These are phyloP conservation scores for Nephelium lappaceum DNA, from an alignment of 345 rosid genomes.

Conservation along the genomic window DNA sequence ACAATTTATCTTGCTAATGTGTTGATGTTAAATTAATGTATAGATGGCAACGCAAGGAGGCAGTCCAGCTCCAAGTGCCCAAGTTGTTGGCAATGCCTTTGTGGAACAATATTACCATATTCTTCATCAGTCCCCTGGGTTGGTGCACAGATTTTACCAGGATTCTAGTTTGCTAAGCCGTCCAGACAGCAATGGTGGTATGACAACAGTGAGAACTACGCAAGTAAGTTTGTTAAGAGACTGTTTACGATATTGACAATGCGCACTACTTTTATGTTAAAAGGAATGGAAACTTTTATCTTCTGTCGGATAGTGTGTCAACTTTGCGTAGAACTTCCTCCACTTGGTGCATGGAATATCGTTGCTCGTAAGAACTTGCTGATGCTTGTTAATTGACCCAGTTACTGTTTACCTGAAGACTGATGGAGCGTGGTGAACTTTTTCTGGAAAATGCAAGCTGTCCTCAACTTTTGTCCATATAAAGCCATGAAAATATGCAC, in stretches of 20 bases:
- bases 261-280: neutral
- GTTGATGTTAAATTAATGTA: neutral
- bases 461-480: neutral
- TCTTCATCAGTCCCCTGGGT: constrained; percentile 59
- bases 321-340: neutral
- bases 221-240: constrained; percentile 41
- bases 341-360: neutral
- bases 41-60: constrained; percentile 70
- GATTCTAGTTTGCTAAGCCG: constrained; percentile 67
- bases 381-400: neutral
- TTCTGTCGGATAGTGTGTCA: neutral
- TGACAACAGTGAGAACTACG: constrained; percentile 63
- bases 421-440: neutral
- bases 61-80: constrained; percentile 46
- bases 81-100: constrained; percentile 68
- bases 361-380: neutral
- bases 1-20: neutral
- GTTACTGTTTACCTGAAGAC: neutral
- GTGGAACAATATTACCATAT: constrained; percentile 72
- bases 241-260: neutral
- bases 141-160: constrained; percentile 67
- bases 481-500: neutral
- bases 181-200: constrained; percentile 50
- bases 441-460: neutral
- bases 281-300: neutral